Conservation (phyloP, 345 rosid species). For the Populus tremula region DNA sequence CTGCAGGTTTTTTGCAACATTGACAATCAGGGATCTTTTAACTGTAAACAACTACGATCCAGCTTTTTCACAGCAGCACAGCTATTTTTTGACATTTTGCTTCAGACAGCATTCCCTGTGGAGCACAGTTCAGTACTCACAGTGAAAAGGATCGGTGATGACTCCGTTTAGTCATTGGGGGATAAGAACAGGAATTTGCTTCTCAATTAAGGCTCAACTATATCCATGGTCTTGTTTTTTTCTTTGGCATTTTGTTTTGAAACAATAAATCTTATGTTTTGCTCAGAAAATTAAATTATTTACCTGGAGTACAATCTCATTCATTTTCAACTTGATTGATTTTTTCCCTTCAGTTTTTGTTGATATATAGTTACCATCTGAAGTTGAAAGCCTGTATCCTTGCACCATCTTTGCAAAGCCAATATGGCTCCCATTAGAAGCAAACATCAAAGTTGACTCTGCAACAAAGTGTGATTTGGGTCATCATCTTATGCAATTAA, state of each 20-base stretch:
- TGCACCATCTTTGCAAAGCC: slow-evolving; percentile 83
- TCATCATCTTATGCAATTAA: slow-evolving; percentile 28
- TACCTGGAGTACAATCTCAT: slow-evolving; percentile 91
- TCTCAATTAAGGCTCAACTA: background rate
- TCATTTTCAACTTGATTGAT: slow-evolving; percentile 71
- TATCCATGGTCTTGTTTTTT: background rate
- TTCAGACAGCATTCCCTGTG: background rate
- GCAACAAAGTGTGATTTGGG: slow-evolving; percentile 29
- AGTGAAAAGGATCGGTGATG: background rate
- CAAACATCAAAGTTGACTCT: slow-evolving; percentile 94
- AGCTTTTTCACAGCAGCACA: background rate
- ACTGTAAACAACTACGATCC: background rate
- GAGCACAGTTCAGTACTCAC: background rate
- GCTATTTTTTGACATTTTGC: background rate
- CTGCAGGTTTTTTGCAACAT: background rate
- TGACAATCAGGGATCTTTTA: background rate
- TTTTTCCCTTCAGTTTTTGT: slow-evolving; percentile 86
- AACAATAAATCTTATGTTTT: background rate
- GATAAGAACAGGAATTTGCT: background rate
- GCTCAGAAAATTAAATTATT: slow-evolving; percentile 10
- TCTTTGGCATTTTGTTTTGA: background rate
- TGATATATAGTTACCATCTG: slow-evolving; percentile 80
- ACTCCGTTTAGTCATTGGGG: background rate
- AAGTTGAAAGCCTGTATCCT: slow-evolving; percentile 64
- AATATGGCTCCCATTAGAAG: slow-evolving; percentile 76